Evolutionary conservation across 768 basidiomycete genomes (phyloP), one percentile per base, ranked within the genome.

Genomic region (Boletales sp.): DNA sequence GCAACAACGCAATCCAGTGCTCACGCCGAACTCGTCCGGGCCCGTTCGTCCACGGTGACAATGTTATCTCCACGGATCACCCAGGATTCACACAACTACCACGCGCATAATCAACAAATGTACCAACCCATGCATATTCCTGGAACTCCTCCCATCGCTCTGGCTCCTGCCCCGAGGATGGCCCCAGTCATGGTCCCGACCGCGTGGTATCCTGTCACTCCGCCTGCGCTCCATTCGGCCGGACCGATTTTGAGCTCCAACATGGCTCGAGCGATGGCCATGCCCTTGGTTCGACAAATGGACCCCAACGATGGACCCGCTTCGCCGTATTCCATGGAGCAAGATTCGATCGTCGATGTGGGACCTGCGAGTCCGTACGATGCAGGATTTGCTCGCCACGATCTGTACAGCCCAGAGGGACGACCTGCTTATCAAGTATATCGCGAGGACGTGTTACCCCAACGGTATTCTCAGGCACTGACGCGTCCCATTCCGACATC

Each of bases 311-410:
- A 30, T n/a, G 57, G 52, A 27, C 65, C 79, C 30, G 67, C 68
- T 8, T 73, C 77, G 1, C 79, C 78, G 1, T 69, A 68, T 40
- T 68, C 70, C 11, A 62, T 60, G 1, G 72, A 77, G 38, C 65
- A 66, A 24, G 70, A 72, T 32, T 57, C 73, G 29, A 79, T 76
- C 61, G 59, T 59, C 15, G 51, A 43, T 38, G 67, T 72, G 9
- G 71, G 76, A 48, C 36, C 40, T 31, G 41, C n/a, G 31, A 73
- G 73, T 21, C 74, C 74, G 49, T 70, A 77, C 45, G 78, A 78
- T 56, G 56, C 72, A 5, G 15, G n/a, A 29, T 66, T 75, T 32
- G 67, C 68, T 12, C 54, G 53, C 14, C 55, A 59, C 27, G 58
- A 59, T 31, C 41, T 53, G 6, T 57, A 53, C 31, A 41, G 24